These are phyloP conservation scores for Backusella sp. DNA, from an alignment of 192 early-diverging fungal species.

Conservation along the genomic window DNA sequence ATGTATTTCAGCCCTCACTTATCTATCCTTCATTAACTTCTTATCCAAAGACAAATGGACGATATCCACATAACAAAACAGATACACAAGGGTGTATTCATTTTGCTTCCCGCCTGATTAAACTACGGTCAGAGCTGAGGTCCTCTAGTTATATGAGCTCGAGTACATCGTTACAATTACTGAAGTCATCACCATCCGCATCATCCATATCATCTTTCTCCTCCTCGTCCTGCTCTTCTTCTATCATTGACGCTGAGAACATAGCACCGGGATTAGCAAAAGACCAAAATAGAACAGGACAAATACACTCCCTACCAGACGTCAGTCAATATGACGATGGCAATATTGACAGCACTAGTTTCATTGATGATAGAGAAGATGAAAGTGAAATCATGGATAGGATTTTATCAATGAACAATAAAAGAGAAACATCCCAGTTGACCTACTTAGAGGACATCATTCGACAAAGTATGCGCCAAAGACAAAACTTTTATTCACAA, in stretches of 20 bases:
- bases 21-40: background rate
- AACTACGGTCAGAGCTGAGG: background rate
- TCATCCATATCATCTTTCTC: background rate
- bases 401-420: background rate
- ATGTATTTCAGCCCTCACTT: background rate
- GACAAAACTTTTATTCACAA: background rate
- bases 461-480: background rate
- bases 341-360: background rate
- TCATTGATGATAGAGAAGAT: background rate
- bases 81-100: background rate
- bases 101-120: slow-evolving; percentile 7
- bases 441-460: background rate
- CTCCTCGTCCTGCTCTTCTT: background rate
- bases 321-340: background rate
- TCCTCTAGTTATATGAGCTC: slow-evolving; percentile 10
- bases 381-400: slow-evolving; percentile 11
- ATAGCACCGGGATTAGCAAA: background rate
- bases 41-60: background rate
- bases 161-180: background rate
- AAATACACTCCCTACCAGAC: background rate
- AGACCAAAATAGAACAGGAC: background rate
- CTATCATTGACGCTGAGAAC: background rate
- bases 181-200: background rate
- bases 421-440: background rate
- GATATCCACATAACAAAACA: background rate